Percentiles rank a stretch among this genome's conserved stretches.
Conservation (phyloP, 176 grass and related monocot genomes). For the Zoysia pacifica region DNA sequence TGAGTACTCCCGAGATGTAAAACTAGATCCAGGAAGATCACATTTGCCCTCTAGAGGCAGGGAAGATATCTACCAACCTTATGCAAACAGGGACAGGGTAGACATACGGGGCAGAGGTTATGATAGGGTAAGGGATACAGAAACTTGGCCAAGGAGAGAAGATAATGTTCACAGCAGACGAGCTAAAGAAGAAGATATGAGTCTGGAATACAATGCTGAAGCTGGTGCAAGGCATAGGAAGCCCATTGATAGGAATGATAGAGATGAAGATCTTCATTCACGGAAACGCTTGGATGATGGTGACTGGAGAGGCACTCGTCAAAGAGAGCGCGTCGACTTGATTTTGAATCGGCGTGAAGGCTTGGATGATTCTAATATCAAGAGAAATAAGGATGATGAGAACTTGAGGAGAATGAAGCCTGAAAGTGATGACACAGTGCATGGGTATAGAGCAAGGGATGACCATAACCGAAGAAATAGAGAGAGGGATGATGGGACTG, state of each 20-base stretch:
- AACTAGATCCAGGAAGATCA: slow-evolving; percentile 49
- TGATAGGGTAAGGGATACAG: slow-evolving; percentile 68
- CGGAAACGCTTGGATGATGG: slow-evolving; percentile 73
- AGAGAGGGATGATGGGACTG: slow-evolving; percentile 67
- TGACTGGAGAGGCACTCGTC: slow-evolving; percentile 74
- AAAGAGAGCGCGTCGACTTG: slow-evolving; percentile 62
- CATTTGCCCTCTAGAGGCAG: slow-evolving; percentile 54
- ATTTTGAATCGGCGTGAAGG: slow-evolving; percentile 57
- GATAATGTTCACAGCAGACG: slow-evolving; percentile 67
- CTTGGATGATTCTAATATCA: slow-evolving; percentile 70
- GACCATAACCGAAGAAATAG: slow-evolving; percentile 73
- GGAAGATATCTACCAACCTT: slow-evolving; percentile 56
- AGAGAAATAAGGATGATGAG: slow-evolving; percentile 87
- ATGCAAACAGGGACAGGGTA: slow-evolving; percentile 51
- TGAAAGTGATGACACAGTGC: slow-evolving; percentile 60
- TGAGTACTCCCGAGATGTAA: slow-evolving; percentile 38
- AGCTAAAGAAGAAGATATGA: slow-evolving; percentile 75
- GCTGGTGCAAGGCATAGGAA: slow-evolving; percentile 61
- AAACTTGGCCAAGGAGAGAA: slow-evolving; percentile 73
- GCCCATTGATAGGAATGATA: slow-evolving; percentile 66
- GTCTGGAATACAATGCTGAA: slow-evolving; percentile 63
- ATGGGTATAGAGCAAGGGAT: slow-evolving; percentile 68
- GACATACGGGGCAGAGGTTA: slow-evolving; percentile 69
- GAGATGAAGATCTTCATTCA: slow-evolving; percentile 63
- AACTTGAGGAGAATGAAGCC: slow-evolving; percentile 65